A percentile compares a stretch with the other conserved stretches of the same genome.
These are phyloP conservation scores for Kodamaea kaohsiungensis DNA, from an alignment of 805 yeast genomes.

Conservation along the genomic window DNA sequence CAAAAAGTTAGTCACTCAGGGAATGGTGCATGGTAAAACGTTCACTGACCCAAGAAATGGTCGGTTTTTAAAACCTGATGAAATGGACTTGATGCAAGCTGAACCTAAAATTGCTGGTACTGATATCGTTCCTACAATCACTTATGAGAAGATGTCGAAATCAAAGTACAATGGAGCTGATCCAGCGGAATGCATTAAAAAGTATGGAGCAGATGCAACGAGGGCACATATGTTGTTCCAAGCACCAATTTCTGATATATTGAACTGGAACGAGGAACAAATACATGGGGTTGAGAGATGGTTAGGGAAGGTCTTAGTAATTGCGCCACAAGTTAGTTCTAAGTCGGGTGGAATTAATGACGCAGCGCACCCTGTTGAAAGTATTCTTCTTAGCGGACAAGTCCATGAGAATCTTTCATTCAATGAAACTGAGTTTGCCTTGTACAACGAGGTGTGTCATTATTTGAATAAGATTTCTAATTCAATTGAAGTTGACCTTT, in stretches of 20 bases:
- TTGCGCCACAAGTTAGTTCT: slow-evolving; percentile 18
- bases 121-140: slow-evolving; percentile 51
- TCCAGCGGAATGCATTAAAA: slow-evolving; percentile 70
- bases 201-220: slow-evolving; percentile 91
- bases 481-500: slow-evolving; percentile 58
- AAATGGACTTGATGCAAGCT: slow-evolving; percentile 49
- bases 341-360: background rate
- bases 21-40: slow-evolving; percentile 97
- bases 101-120: slow-evolving; percentile 49
- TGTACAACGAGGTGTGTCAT: slow-evolving; percentile 59
- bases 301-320: slow-evolving; percentile 58
- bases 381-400: slow-evolving; percentile 22
- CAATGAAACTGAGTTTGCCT: slow-evolving; percentile 48
- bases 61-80: slow-evolving; percentile 76
- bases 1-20: slow-evolving; percentile 80
- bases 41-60: slow-evolving; percentile 71
- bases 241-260: slow-evolving; percentile 80
- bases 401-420: slow-evolving; percentile 21
- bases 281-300: slow-evolving; percentile 88
- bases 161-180: slow-evolving; percentile 95
- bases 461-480: slow-evolving; percentile 52
- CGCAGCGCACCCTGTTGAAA: slow-evolving; percentile 10
- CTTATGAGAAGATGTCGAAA: slow-evolving; percentile 94
- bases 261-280: slow-evolving; percentile 88
- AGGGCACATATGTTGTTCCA: slow-evolving; percentile 92